Evolutionary conservation across 345 rosid genomes (phyloP).

Genomic region (Citrus mangshanensis): DNA sequence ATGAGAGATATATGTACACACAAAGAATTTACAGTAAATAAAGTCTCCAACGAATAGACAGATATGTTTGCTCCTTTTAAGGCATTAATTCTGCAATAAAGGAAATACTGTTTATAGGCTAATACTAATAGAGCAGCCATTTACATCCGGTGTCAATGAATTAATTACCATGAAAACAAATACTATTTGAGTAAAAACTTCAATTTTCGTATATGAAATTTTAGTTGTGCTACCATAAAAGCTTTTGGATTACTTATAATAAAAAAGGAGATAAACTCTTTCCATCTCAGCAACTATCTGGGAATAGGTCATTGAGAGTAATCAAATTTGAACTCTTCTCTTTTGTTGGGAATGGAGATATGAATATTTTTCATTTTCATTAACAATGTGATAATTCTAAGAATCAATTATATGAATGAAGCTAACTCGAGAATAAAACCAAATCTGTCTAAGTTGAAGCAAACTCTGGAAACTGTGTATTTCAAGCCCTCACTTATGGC

Average conservation of each 20-base stretch:
- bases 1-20: neutral
- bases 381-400: neutral
- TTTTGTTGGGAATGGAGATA: neutral
- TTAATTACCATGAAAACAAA: neutral
- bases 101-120: neutral
- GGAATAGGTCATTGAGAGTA: neutral
- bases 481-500: neutral
- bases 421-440: neutral
- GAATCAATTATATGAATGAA: neutral
- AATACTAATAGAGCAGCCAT: neutral
- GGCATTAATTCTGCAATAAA: neutral
- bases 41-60: neutral
- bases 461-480: neutral
- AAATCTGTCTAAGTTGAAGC: neutral
- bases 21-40: neutral
- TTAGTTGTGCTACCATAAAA: neutral
- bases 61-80: neutral
- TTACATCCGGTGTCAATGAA: neutral
- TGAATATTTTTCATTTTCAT: neutral
- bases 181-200: neutral
- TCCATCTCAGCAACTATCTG: neutral
- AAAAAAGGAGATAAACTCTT: neutral
- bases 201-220: neutral
- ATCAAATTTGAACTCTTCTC: neutral
- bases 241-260: neutral